Percentiles rank a stretch among this genome's conserved stretches.
Evolutionary conservation across 371 early-diverging fungal genomes (phyloP).

Genomic region (Rhizopus arrhizus): DNA sequence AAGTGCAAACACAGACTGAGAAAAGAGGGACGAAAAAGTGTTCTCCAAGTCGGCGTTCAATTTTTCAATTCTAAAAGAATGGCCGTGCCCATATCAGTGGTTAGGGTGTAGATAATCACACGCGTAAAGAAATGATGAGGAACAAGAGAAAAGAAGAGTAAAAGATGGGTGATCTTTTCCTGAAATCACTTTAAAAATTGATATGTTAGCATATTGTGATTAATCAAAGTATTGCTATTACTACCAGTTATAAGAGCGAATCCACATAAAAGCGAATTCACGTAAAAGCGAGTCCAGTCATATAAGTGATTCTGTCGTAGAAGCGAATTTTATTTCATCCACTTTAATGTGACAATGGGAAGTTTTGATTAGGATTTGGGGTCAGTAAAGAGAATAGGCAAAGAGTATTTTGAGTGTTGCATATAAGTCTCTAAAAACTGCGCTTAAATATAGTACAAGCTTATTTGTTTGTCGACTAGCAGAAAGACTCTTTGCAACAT

Average conservation of each 20-base stretch:
- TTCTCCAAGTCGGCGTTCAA: background rate
- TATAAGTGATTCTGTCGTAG: constrained; percentile 16
- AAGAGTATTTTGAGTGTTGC: constrained; percentile 14
- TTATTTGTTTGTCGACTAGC: background rate
- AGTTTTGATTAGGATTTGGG: constrained; percentile 18
- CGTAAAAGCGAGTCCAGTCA: constrained; percentile 19
- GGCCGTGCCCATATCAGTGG: constrained; percentile 15
- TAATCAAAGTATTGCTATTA: constrained; percentile 18
- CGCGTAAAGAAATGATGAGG: constrained; percentile 13
- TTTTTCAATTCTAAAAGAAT: constrained; percentile 15
- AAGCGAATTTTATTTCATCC: constrained; percentile 15
- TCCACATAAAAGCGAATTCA: no score
- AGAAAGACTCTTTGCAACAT: constrained; percentile 19
- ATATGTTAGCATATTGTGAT: constrained; percentile 20
- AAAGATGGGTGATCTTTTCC: constrained; percentile 16
- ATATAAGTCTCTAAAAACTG: constrained; percentile 9
- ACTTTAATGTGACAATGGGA: constrained; percentile 15
- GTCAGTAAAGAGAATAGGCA: constrained; percentile 15
- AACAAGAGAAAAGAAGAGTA: constrained; percentile 14
- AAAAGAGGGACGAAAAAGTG: constrained; percentile 7
- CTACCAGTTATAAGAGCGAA: constrained; percentile 18
- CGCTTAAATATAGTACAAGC: background rate
- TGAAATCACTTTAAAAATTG: constrained; percentile 16
- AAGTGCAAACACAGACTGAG: constrained; percentile 19
- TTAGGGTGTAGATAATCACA: constrained; percentile 17